These are phyloP conservation scores for Cryoendolithus antarcticus DNA, from an alignment of 2,329 filamentous ascomycete species.

Conservation along the genomic window DNA sequence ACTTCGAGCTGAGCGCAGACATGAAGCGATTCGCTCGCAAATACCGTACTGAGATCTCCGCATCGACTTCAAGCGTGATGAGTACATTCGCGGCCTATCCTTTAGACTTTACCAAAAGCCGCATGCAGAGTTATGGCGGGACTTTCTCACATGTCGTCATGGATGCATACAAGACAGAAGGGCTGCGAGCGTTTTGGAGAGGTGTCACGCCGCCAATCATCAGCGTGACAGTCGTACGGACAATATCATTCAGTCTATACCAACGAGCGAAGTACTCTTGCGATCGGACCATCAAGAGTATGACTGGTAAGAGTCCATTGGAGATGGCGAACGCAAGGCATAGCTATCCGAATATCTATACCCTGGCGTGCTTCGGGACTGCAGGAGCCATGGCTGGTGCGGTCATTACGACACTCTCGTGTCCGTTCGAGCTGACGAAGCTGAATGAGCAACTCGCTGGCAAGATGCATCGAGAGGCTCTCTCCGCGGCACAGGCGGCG, in stretches of 20 bases:
- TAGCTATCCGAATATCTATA: constrained; percentile 59
- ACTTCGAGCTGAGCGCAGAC: constrained; percentile 26
- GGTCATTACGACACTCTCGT: constrained; percentile 67
- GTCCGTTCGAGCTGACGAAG: constrained; percentile 80
- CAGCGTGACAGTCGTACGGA: constrained; percentile 65
- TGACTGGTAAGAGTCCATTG: constrained; percentile 58
- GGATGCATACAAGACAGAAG: constrained; percentile 54
- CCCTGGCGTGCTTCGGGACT: constrained; percentile 62
- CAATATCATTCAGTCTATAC: constrained; percentile 70
- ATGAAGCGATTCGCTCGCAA: constrained; percentile 52
- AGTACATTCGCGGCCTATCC: constrained; percentile 74
- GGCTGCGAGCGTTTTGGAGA: constrained; percentile 38
- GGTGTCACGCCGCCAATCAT: constrained; percentile 66
- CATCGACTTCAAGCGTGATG: constrained; percentile 63
- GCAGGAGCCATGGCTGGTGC: constrained; percentile 71
- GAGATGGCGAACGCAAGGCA: constrained; percentile 58
- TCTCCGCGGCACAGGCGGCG: constrained; percentile 1
- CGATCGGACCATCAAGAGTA: constrained; percentile 54
- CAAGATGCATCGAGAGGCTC: constrained; percentile 44
- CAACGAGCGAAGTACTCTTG: constrained; percentile 63
- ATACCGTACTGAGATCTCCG: constrained; percentile 70
- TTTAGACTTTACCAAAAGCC: constrained; percentile 78
- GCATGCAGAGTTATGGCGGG: constrained; percentile 64
- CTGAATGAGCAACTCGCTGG: constrained; percentile 76
- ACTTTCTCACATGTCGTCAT: constrained; percentile 51